Base-by-base conservation (phyloP, 371 early-diverging fungal species). In the Mortierella sp. region DNA sequence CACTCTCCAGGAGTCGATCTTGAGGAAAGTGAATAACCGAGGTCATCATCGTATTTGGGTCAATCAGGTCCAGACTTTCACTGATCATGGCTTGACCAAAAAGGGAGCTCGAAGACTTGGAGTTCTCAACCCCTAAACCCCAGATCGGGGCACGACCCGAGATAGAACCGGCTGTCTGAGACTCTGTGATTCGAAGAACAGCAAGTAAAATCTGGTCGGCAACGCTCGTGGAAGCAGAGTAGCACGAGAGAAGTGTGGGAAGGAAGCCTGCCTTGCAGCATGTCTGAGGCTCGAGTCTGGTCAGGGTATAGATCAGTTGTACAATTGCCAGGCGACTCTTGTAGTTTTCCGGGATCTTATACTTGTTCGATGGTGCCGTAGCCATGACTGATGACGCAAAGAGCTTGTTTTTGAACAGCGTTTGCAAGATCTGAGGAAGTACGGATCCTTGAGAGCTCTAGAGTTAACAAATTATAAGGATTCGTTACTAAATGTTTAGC, bases 51-150 rank as follows among this genome's bases (percentile, higher is more conserved):
- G 87, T 67, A 4, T 67, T 80, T 6, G 91, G 82, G 57, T 94
- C 91, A 53, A 95, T 84, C 29, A 86, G 71, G 29, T 85, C 84
- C n/a, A 94, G 64, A 18, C 89, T 83, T 60, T 93, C 92, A 62
- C 87, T 70, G 71, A 84, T 37, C 71, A 81, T 71, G 21, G 70
- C 75, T 37, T 81, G 81, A 5, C 83, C 83, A 69, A 83, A 81
- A 6, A 83, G 62, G 7, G 77, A 66, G 15, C 52, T 64, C 0
- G 79, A 68, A 0, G 71, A 56, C 59, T 64, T 67, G 15, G 61
- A 60, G 23, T 81, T 84, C 56, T 86, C 85, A 11, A 87, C 85
- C 11, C 88, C 85, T 44, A 88, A 82, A 4, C 88, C 88, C 88
- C 87, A 88, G 58, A 86, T 64, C 11, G 88, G 80, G 43, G 86